These are phyloP conservation scores for Mortierella sp. DNA, from an alignment of 371 early-diverging fungal genomes.

Conservation along the genomic window DNA sequence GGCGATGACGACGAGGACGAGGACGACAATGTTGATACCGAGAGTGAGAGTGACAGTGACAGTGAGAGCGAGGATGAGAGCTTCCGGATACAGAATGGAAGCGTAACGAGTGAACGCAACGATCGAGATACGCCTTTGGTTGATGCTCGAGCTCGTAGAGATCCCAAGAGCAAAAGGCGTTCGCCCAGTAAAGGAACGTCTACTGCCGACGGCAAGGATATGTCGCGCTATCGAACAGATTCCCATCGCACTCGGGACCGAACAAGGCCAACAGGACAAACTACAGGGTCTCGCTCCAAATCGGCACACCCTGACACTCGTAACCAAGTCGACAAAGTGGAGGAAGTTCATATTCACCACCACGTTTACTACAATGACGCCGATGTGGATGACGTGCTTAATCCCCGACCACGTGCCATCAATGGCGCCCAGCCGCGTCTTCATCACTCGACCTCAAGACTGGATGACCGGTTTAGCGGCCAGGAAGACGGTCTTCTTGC, in stretches of 20 bases:
- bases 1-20: constrained; percentile 25
- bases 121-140: neutral
- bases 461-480: neutral
- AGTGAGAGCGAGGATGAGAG: constrained; percentile 9
- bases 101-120: neutral
- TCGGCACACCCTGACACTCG: constrained; percentile 8
- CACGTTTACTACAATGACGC: constrained; percentile 42
- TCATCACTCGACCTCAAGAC: neutral
- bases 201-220: neutral
- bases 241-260: neutral
- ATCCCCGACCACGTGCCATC: neutral
- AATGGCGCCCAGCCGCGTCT: neutral
- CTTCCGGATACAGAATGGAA: neutral
- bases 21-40: neutral
- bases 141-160: neutral
- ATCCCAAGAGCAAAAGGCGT: neutral
- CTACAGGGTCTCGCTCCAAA: constrained; percentile 11
- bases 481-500: constrained; percentile 6
- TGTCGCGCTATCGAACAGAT: neutral
- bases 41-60: constrained; percentile 11
- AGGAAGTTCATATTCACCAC: constrained; percentile 51
- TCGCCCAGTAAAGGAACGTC: neutral
- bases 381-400: neutral
- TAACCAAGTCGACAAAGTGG: constrained; percentile 27
- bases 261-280: neutral